Conservation (phyloP, 768 basidiomycete genomes). For the Tricholoma furcatifolium region DNA sequence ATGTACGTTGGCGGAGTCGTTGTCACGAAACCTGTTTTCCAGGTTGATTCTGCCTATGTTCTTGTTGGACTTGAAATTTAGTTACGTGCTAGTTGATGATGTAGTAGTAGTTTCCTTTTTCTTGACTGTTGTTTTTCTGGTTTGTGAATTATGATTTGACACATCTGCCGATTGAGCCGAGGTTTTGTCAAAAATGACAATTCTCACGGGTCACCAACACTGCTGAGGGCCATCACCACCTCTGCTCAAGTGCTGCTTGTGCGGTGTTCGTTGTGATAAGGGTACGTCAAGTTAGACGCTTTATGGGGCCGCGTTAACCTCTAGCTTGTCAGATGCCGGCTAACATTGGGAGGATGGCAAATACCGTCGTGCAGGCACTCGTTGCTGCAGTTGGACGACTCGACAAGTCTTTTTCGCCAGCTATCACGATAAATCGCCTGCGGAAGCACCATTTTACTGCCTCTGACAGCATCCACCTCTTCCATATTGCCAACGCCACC, state of each 20-base stretch:
- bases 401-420: conserved; percentile 76
- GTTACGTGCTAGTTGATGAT: conserved; percentile 1
- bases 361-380: conserved; percentile 43
- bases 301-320: neutral
- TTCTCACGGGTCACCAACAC: conserved; percentile 1
- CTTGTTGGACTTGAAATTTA: conserved; percentile 86
- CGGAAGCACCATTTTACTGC: conserved; percentile 53
- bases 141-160: neutral
- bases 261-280: neutral
- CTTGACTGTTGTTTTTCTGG: neutral
- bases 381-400: conserved; percentile 62
- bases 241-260: neutral
- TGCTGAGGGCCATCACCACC: neutral
- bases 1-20: conserved; percentile 92
- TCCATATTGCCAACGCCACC: conserved; percentile 58
- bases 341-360: conserved; percentile 20
- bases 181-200: neutral
- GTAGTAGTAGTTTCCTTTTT: neutral
- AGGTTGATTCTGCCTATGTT: conserved; percentile 73
- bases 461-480: conserved; percentile 60
- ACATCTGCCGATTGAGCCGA: neutral
- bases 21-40: conserved; percentile 77
- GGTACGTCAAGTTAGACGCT: neutral
- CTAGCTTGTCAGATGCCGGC: conserved; percentile 10
- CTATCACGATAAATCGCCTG: conserved; percentile 60